Conservation (phyloP, 768 basidiomycete species). For the Myochromella boudieri region DNA sequence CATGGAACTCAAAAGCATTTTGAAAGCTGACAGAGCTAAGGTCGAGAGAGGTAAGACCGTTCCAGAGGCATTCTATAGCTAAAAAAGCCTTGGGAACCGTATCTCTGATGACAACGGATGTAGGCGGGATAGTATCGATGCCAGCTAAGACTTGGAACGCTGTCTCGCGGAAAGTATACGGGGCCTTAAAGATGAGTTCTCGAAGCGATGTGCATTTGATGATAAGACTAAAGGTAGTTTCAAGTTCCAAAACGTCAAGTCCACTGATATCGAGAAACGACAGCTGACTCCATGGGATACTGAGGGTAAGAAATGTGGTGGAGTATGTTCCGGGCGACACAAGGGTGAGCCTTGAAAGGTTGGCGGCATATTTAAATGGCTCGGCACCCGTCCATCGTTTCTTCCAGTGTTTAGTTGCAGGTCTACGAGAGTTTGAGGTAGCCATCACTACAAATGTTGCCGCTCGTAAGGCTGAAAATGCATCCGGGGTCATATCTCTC, state of each 20-base stretch:
- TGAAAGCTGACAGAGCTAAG: not conserved
- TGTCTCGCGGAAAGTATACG: too few species aligned
- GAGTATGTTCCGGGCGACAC: not conserved
- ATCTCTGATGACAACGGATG: not conserved
- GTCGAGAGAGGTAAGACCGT: slow-evolving; percentile 6
- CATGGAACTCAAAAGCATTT: not conserved
- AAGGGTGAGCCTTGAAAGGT: not conserved
- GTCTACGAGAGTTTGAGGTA: not conserved
- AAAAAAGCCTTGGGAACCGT: not conserved
- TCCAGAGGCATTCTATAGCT: not conserved
- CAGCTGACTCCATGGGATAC: slow-evolving; percentile 1
- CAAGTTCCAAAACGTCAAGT: not conserved
- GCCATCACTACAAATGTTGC: not conserved
- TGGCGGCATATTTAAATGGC: slow-evolving; percentile 2
- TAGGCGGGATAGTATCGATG: not conserved
- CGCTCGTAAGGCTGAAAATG: slow-evolving; percentile 4
- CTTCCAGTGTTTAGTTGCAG: too few species aligned
- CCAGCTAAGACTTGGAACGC: too few species aligned
- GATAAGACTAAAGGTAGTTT: not conserved
- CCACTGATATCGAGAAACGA: slow-evolving; percentile 6
- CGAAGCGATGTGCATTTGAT: slow-evolving; percentile 4
- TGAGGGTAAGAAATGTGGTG: not conserved
- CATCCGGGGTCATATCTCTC: not conserved
- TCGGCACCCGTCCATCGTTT: not conserved
- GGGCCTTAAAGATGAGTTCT: not conserved